These are phyloP conservation scores for Malus orientalis DNA, from an alignment of 306 rosid genomes.

Conservation along the genomic window DNA sequence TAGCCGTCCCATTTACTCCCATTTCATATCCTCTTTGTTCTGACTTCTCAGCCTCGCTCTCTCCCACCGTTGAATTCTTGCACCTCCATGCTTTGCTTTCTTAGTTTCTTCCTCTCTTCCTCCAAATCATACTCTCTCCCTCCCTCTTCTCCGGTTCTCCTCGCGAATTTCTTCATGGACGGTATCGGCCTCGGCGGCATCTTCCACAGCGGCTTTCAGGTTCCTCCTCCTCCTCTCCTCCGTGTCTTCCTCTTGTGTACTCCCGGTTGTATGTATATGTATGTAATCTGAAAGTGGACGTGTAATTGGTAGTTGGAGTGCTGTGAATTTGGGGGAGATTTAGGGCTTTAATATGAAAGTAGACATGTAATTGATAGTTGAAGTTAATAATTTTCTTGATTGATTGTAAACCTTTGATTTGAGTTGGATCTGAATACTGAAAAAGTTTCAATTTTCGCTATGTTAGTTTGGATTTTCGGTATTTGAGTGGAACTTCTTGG, in stretches of 20 bases:
- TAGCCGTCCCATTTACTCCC: no score
- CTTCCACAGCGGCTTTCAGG: constrained; percentile 98
- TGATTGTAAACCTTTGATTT: neutral
- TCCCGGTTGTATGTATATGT: neutral
- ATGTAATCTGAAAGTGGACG: neutral
- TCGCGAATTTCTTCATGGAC: constrained; percentile 54
- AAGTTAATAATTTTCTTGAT: neutral
- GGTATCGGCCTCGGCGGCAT: constrained; percentile 96
- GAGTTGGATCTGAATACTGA: neutral
- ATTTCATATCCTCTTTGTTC: no score
- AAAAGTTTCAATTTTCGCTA: neutral
- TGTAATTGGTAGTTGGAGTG: constrained; percentile 10
- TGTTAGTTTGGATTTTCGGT: neutral
- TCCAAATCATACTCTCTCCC: no score
- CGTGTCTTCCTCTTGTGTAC: neutral
- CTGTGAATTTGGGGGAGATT: constrained; percentile 2
- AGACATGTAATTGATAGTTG: neutral
- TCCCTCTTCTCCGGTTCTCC: no score
- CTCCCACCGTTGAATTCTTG: no score
- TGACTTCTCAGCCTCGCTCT: no score
- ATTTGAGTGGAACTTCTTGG: neutral
- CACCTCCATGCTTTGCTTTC: no score
- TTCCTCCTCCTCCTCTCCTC: neutral
- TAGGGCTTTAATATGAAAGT: no score
- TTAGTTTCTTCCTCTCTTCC: no score